Percentiles rank a stretch among this genome's conserved stretches.
These are phyloP conservation scores for Acacia confusa DNA, from an alignment of 306 rosid genomes.

Conservation along the genomic window DNA sequence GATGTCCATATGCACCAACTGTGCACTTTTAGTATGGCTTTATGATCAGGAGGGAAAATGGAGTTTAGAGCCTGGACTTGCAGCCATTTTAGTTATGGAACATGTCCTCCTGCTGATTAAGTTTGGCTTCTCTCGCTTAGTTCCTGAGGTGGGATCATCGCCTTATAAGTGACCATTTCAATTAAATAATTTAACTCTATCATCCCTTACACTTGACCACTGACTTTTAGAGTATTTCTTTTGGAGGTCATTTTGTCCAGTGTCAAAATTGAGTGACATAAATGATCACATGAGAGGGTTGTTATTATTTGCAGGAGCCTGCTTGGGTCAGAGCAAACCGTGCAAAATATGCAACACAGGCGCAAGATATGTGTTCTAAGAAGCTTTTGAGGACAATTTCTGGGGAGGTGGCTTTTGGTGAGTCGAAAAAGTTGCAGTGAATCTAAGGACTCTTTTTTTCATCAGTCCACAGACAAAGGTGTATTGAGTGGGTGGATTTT, in stretches of 20 bases:
- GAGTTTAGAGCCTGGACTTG: slow-evolving; percentile 97
- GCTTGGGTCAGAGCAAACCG: slow-evolving; percentile 96
- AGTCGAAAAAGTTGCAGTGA: slow-evolving; percentile 39
- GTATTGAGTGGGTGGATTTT: slow-evolving; percentile 5
- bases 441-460: slow-evolving; percentile 8
- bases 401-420: slow-evolving; percentile 34
- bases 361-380: slow-evolving; percentile 73
- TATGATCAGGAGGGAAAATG: slow-evolving; percentile 91
- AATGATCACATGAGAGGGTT: background rate
- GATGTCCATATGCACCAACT: slow-evolving; percentile 93
- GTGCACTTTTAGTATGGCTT: slow-evolving; percentile 89
- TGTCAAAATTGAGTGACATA: slow-evolving; percentile 7
- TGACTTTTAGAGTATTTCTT: background rate
- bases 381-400: slow-evolving; percentile 79
- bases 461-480: background rate
- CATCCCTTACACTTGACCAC: background rate
- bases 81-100: slow-evolving; percentile 88
- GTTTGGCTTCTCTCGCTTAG: slow-evolving; percentile 86
- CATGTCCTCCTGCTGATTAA: slow-evolving; percentile 80
- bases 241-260: slow-evolving; percentile 11
- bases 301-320: slow-evolving; percentile 73
- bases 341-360: slow-evolving; percentile 59
- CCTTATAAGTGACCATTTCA: background rate
- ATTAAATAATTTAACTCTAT: background rate
- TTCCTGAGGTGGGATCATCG: slow-evolving; percentile 64